Evolutionary conservation across 495 filamentous ascomycete genomes (phyloP).

Genomic region (Thozetella sp.): DNA sequence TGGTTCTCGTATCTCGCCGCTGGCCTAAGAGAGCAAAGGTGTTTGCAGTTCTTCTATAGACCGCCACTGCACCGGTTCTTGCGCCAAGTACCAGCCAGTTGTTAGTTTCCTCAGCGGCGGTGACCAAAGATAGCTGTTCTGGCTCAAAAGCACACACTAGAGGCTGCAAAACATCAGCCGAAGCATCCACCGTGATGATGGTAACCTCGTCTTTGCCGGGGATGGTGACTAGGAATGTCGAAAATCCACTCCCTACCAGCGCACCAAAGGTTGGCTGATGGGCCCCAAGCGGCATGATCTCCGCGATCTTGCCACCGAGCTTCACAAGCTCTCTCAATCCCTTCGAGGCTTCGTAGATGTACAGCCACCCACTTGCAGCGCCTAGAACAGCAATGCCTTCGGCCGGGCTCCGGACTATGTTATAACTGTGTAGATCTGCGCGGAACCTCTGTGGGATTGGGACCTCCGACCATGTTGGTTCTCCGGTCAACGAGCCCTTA

Average conservation of each 20-base stretch:
- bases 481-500: constrained; percentile 37
- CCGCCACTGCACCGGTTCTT: constrained; percentile 35
- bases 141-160: not conserved
- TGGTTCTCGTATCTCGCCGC: constrained; percentile 47
- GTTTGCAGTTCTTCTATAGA: constrained; percentile 12
- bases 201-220: constrained; percentile 18
- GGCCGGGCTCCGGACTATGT: constrained; percentile 36
- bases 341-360: constrained; percentile 36
- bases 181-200: constrained; percentile 13
- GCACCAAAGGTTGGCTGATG: not conserved
- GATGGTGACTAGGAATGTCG: constrained; percentile 18
- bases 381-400: constrained; percentile 49
- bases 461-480: constrained; percentile 38
- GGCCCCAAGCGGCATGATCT: constrained; percentile 37
- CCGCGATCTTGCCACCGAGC: constrained; percentile 51
- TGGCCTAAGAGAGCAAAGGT: constrained; percentile 9
- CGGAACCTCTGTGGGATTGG: constrained; percentile 24
- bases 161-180: not conserved
- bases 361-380: constrained; percentile 53
- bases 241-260: not conserved
- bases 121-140: constrained; percentile 18
- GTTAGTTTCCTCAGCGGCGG: constrained; percentile 31
- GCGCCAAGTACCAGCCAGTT: constrained; percentile 69
- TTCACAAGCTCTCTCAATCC: constrained; percentile 25
- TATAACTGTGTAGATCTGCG: constrained; percentile 41